A percentile compares a stretch with the other conserved stretches of the same genome.
Conservation (phyloP, 495 filamentous ascomycete species). For the Mycothermus thermophilus region DNA sequence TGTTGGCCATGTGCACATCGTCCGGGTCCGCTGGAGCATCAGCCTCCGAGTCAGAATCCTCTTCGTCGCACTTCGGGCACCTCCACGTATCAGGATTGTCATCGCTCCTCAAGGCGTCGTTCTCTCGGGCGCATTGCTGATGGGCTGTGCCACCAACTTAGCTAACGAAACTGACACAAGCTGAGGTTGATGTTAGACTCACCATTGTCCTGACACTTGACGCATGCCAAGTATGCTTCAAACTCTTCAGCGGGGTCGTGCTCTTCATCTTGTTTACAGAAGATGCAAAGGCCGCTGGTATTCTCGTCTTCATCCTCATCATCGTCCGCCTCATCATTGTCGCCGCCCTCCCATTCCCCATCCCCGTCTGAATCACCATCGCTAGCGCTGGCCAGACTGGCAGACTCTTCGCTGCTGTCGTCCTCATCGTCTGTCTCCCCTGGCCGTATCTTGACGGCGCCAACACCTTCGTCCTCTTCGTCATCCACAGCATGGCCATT, state of each 20-base stretch:
- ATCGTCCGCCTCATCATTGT: conserved; percentile 58
- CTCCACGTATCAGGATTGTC: conserved; percentile 51
- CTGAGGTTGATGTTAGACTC: conserved; percentile 24
- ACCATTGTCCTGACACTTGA: conserved; percentile 81
- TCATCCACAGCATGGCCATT: conserved; percentile 24
- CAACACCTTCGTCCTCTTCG: conserved; percentile 48
- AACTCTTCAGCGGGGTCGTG: conserved; percentile 78
- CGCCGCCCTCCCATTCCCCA: conserved; percentile 45
- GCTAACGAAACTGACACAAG: conserved; percentile 17
- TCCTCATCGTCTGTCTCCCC: conserved; percentile 37
- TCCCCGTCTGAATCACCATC: conserved; percentile 27
- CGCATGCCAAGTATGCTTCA: conserved; percentile 70
- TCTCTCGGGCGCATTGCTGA: conserved; percentile 80
- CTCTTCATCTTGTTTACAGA: conserved; percentile 72
- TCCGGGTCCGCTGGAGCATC: too few species aligned
- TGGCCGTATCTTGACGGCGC: conserved; percentile 57
- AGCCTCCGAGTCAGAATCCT: conserved; percentile 40
- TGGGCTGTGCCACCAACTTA: conserved; percentile 53
- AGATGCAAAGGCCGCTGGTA: conserved; percentile 56
- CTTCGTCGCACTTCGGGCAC: conserved; percentile 61
- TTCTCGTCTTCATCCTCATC: conserved; percentile 45
- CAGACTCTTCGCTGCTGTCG: conserved; percentile 14
- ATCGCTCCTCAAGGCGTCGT: conserved; percentile 45
- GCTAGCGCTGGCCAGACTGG: conserved; percentile 13
- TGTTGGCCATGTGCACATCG: too few species aligned